Evolutionary conservation across 2,329 filamentous ascomycete species (phyloP).

Genomic region (Fusarium ramigenum): DNA sequence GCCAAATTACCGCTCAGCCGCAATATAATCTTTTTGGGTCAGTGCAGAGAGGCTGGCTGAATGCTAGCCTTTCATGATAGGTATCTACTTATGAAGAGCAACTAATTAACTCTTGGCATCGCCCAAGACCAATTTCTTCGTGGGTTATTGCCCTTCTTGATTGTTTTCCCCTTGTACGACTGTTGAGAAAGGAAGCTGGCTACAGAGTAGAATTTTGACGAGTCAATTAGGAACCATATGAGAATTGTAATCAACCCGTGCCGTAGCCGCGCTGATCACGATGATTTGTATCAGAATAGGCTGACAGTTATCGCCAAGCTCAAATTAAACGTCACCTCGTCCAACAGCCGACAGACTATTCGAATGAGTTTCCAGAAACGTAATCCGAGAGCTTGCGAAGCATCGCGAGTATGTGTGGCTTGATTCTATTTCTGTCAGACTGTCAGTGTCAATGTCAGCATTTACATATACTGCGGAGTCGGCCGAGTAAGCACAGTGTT

Average conservation of each 20-base stretch:
- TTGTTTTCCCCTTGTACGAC: background rate
- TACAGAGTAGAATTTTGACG: conserved; percentile 6
- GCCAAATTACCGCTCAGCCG: conserved; percentile 10
- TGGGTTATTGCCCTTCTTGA: background rate
- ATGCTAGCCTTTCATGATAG: background rate
- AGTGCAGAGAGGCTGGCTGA: background rate
- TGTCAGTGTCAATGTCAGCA: conserved; percentile 8
- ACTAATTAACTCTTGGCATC: background rate
- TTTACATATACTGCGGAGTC: conserved; percentile 27
- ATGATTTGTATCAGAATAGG: conserved; percentile 4
- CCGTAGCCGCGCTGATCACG: conserved; percentile 6
- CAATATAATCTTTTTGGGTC: background rate
- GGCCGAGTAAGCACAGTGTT: conserved; percentile 36
- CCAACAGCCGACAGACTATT: background rate
- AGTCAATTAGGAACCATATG: conserved; percentile 8
- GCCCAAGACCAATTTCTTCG: conserved; percentile 1
- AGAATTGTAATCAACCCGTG: background rate
- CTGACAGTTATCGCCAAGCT: background rate
- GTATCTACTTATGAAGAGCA: background rate
- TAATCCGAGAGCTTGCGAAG: background rate
- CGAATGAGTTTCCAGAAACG: background rate
- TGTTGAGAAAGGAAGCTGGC: conserved; percentile 17
- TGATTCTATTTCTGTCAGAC: conserved; percentile 6
- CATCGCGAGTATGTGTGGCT: conserved; percentile 1
- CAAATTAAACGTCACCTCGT: background rate